Evolutionary conservation across 1,139 yeast genomes (phyloP).

Genomic region (Pichia terricola): DNA sequence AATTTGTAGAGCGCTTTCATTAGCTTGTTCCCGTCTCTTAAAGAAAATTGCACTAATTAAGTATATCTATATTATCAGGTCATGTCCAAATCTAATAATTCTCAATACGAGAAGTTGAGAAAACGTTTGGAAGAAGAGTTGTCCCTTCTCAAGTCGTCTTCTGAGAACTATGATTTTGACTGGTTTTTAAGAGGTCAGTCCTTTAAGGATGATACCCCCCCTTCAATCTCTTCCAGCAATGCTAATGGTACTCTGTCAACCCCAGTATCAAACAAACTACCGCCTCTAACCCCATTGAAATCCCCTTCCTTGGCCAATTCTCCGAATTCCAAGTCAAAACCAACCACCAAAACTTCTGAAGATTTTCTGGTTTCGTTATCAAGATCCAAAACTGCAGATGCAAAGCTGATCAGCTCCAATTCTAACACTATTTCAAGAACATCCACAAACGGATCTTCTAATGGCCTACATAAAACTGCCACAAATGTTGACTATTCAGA

Average conservation of each 20-base stretch:
- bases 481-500: constrained; percentile 19
- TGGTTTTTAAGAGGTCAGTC: constrained; percentile 15
- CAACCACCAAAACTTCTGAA: constrained; percentile 11
- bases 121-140: constrained; percentile 16
- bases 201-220: not conserved
- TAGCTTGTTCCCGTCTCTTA: no score
- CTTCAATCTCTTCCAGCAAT: not conserved
- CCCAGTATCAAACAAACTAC: not conserved
- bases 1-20: no score
- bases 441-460: not conserved
- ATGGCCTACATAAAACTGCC: constrained; percentile 17
- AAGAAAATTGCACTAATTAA: no score
- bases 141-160: constrained; percentile 5
- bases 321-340: constrained; percentile 15
- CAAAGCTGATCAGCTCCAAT: constrained; percentile 10
- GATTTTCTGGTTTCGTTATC: constrained; percentile 11
- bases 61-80: no score
- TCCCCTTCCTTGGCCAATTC: constrained; percentile 14
- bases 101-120: constrained; percentile 14
- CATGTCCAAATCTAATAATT: not conserved
- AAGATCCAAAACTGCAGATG: constrained; percentile 21
- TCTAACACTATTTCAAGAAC: constrained; percentile 8
- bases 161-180: constrained; percentile 15
- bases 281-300: constrained; percentile 8
- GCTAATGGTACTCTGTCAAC: not conserved